A percentile compares a stretch with the other conserved stretches of the same genome.
These are phyloP conservation scores for Scutellaria galericulata DNA, from an alignment of 257 asterid species.

Conservation along the genomic window DNA sequence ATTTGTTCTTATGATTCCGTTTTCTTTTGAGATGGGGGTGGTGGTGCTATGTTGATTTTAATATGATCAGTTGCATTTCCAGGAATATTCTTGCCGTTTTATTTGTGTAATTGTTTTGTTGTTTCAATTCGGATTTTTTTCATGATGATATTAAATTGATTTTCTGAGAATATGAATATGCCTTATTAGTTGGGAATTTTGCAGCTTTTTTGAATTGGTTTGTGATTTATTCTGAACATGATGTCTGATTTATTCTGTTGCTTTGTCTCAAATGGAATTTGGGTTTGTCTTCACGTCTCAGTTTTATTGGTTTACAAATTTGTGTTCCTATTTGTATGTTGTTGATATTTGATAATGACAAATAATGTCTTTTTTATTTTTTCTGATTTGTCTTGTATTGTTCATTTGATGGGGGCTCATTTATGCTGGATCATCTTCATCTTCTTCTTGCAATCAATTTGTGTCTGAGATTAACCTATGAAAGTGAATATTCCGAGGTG, in stretches of 20 bases:
- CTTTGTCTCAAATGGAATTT: slow-evolving; percentile 39
- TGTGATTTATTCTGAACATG: slow-evolving; percentile 13
- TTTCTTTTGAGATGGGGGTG: slow-evolving; percentile 31
- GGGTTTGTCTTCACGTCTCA: slow-evolving; percentile 39
- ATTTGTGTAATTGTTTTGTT: slow-evolving; percentile 1
- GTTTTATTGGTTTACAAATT: slow-evolving; percentile 16
- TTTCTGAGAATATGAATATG: too few relatives aligned
- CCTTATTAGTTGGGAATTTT: slow-evolving; percentile 18
- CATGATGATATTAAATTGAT: slow-evolving; percentile 19
- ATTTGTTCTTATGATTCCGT: slow-evolving; percentile 28
- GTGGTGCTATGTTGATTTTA: slow-evolving; percentile 24
- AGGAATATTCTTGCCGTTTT: slow-evolving; percentile 29
- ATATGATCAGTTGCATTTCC: slow-evolving; percentile 35
- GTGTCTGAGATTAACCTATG: slow-evolving; percentile 24
- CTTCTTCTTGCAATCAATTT: slow-evolving; percentile 16
- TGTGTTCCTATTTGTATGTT: slow-evolving; percentile 28
- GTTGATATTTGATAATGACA: slow-evolving; percentile 35
- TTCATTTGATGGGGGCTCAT: slow-evolving; percentile 33
- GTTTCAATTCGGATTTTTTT: slow-evolving; percentile 1
- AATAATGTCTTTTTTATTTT: slow-evolving; percentile 14
- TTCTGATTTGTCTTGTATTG: slow-evolving; percentile 32
- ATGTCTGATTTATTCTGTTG: slow-evolving; percentile 34
- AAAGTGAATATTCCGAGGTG: slow-evolving; percentile 38
- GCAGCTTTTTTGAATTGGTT: slow-evolving; percentile 38
- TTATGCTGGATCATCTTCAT: slow-evolving; percentile 19